Conservation (phyloP, 441 rosid genomes). For the Cnidoscolus chayamansa region DNA sequence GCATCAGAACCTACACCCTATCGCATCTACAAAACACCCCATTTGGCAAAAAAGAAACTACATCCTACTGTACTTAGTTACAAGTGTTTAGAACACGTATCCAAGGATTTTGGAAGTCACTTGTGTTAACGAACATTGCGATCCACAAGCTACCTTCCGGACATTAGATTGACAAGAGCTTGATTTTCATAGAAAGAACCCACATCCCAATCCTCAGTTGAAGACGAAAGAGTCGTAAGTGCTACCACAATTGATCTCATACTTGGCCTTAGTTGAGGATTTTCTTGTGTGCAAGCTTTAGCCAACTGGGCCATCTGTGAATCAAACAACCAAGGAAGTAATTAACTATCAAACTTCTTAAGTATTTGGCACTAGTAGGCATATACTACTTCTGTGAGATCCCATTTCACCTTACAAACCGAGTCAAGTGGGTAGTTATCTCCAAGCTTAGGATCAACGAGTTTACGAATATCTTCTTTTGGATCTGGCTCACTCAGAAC, state of each 20-base stretch:
- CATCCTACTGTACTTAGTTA: too few relatives aligned
- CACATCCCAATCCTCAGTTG: slow-evolving; percentile 70
- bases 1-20: too few relatives aligned
- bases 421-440: slow-evolving; percentile 68
- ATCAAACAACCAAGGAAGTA: not conserved
- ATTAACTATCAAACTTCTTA: not conserved
- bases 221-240: slow-evolving; percentile 61
- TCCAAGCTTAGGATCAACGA: slow-evolving; percentile 73
- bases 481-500: slow-evolving; percentile 53
- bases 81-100: too few relatives aligned
- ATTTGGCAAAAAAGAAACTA: too few relatives aligned
- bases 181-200: slow-evolving; percentile 57
- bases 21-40: too few relatives aligned
- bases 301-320: slow-evolving; percentile 74
- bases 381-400: not conserved
- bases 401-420: slow-evolving; percentile 49
- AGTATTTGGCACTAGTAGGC: not conserved
- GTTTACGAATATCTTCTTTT: slow-evolving; percentile 48
- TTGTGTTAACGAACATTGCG: too few relatives aligned
- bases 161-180: slow-evolving; percentile 62
- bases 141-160: slow-evolving; percentile 45
- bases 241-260: slow-evolving; percentile 84
- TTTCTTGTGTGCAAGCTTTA: slow-evolving; percentile 40
- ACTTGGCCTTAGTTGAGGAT: slow-evolving; percentile 59
- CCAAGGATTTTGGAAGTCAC: too few relatives aligned